These are phyloP conservation scores for Phytophthora sojae DNA, from an alignment of 352 stramenopile species.

Conservation along the genomic window DNA sequence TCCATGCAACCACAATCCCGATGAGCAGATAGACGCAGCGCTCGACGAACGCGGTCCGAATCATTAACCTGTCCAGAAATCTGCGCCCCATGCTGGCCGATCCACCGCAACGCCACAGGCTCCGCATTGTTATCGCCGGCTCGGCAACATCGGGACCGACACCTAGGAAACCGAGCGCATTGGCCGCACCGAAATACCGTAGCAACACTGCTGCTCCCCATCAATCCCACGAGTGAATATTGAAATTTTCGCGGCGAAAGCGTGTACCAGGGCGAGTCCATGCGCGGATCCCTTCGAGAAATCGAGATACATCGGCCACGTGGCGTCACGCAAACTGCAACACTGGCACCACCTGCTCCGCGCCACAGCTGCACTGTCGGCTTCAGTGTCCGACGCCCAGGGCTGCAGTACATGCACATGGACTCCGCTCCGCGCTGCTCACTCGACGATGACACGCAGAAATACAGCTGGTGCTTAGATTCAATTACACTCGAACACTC, in stretches of 20 bases:
- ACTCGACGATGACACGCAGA: background rate
- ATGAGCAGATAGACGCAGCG: constrained; percentile 18
- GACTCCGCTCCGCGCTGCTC: background rate
- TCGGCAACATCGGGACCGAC: background rate
- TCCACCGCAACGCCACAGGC: constrained; percentile 13
- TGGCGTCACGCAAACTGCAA: background rate
- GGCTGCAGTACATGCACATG: background rate
- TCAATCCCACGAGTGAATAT: constrained; percentile 11
- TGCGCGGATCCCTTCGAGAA: background rate
- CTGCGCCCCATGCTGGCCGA: constrained; percentile 12
- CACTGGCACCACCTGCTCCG: background rate
- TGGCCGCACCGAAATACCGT: background rate
- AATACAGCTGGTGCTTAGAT: background rate
- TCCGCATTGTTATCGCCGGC: background rate
- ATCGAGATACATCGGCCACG: background rate
- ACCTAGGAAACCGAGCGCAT: background rate
- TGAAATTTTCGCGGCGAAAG: constrained; percentile 8
- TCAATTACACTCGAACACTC: background rate
- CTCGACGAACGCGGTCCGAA: background rate
- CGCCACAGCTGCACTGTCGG: background rate
- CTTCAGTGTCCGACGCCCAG: constrained; percentile 6
- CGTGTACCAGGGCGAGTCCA: no score
- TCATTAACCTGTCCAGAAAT: constrained; percentile 30
- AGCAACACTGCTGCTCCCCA: background rate
- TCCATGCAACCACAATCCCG: constrained; percentile 18